These are phyloP conservation scores for Nemophila menziesii DNA, from an alignment of 257 asterid species.

Conservation along the genomic window DNA sequence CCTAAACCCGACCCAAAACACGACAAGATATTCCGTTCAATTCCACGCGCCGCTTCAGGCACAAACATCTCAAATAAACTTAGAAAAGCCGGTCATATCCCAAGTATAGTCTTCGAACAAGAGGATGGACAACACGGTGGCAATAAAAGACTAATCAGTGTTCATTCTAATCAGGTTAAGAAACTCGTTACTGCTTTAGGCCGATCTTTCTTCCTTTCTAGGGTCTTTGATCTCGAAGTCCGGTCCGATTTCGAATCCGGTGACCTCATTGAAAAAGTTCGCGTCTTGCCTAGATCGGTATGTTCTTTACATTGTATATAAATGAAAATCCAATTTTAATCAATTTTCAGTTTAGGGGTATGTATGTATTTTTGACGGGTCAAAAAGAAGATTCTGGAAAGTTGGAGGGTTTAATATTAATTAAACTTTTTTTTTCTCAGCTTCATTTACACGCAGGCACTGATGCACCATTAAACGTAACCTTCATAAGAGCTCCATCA, in stretches of 20 bases:
- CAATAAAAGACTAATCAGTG: slow-evolving; percentile 81
- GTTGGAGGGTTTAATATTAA: neutral
- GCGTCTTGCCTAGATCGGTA: slow-evolving; percentile 84
- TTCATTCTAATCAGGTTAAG: slow-evolving; percentile 73
- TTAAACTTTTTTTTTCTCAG: slow-evolving; percentile 37
- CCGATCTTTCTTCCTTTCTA: slow-evolving; percentile 52
- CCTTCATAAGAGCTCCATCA: slow-evolving; percentile 90
- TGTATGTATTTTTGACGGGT: too few species aligned
- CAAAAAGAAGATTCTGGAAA: too few species aligned
- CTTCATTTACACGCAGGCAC: slow-evolving; percentile 78
- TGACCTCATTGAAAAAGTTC: slow-evolving; percentile 62
- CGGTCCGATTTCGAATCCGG: slow-evolving; percentile 44
- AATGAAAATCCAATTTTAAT: too few species aligned
- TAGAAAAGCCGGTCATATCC: slow-evolving; percentile 67
- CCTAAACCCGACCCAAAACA: slow-evolving; percentile 76
- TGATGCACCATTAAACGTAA: slow-evolving; percentile 70
- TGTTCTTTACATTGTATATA: too few species aligned
- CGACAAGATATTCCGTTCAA: slow-evolving; percentile 63
- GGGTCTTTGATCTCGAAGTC: slow-evolving; percentile 72
- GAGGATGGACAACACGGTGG: slow-evolving; percentile 96
- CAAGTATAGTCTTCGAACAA: slow-evolving; percentile 85
- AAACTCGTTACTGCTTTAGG: slow-evolving; percentile 81
- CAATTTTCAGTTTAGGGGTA: too few species aligned
- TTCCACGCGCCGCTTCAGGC: slow-evolving; percentile 63
- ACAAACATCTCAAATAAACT: slow-evolving; percentile 53